A percentile compares a stretch with the other conserved stretches of the same genome.
These are phyloP conservation scores for Trichoderma gamsii DNA, from an alignment of 495 filamentous ascomycete species.

Conservation along the genomic window DNA sequence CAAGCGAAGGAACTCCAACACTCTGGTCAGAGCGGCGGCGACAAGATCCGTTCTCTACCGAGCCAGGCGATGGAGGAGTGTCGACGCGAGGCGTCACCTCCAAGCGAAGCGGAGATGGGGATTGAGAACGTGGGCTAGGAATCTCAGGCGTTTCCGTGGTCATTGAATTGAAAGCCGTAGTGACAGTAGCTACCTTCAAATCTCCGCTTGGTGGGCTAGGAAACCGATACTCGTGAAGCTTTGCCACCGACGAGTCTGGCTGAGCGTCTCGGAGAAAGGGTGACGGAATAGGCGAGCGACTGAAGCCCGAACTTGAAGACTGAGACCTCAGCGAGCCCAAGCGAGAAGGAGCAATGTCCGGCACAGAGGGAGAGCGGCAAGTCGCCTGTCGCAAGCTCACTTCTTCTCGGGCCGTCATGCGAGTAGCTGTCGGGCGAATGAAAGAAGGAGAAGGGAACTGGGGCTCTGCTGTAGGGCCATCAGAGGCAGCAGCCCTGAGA, in stretches of 20 bases:
- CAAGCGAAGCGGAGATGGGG: background rate
- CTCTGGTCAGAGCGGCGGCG: background rate
- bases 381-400: conserved; percentile 18
- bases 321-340: conserved; percentile 36
- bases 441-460: conserved; percentile 42
- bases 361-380: conserved; percentile 8
- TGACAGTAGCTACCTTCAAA: background rate
- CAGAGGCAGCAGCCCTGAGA: conserved; percentile 10
- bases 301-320: conserved; percentile 8
- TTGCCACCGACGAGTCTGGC: conserved; percentile 14
- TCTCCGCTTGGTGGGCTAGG: conserved; percentile 14
- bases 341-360: conserved; percentile 19
- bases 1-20: background rate
- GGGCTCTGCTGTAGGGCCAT: conserved; percentile 9
- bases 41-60: conserved; percentile 17
- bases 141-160: background rate
- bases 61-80: conserved; percentile 22
- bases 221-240: conserved; percentile 15
- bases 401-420: conserved; percentile 43
- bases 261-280: background rate
- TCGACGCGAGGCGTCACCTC: background rate
- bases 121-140: background rate
- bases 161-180: background rate
- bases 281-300: background rate
- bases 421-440: conserved; percentile 39